These are phyloP conservation scores for Phoma sp. DNA, from an alignment of 2,329 filamentous ascomycete species.

Conservation along the genomic window DNA sequence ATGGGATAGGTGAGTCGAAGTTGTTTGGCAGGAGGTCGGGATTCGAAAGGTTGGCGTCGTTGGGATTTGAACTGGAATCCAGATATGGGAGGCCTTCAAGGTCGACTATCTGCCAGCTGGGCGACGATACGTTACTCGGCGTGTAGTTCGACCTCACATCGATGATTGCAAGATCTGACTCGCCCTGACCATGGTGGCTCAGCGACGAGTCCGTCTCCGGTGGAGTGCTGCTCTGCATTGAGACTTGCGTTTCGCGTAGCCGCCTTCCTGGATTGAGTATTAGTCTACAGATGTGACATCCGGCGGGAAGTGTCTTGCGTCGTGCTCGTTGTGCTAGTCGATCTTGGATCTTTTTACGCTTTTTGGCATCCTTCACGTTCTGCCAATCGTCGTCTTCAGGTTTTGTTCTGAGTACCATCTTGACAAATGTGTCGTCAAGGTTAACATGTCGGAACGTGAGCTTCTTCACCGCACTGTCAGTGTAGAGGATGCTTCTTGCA, in stretches of 20 bases:
- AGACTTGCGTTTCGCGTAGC: not conserved
- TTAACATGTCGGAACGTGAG: not conserved
- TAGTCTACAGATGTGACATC: not conserved
- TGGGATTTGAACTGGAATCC: not conserved
- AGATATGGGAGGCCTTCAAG: not conserved
- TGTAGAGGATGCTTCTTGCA: not conserved
- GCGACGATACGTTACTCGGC: no score
- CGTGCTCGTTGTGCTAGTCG: slow-evolving; percentile 50
- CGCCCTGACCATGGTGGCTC: slow-evolving; percentile 30
- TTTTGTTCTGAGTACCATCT: slow-evolving; percentile 31
- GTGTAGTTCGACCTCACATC: not conserved
- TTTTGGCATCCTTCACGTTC: slow-evolving; percentile 45
- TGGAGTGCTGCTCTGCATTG: no score
- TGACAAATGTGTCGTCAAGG: no score
- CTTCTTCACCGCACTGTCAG: not conserved
- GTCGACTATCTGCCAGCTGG: not conserved
- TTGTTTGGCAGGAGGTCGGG: not conserved
- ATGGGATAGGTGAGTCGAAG: not conserved
- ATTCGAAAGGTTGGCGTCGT: not conserved
- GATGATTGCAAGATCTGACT: slow-evolving; percentile 2
- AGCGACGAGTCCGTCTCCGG: slow-evolving; percentile 23
- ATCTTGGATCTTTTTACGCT: slow-evolving; percentile 53
- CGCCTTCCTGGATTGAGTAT: not conserved
- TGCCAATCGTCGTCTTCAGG: slow-evolving; percentile 44
- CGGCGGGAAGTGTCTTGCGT: slow-evolving; percentile 28